phyloP scores from a whole-genome alignment of 1,284 basidiomycete species.

The Ceratobasidium sp. region DNA sequence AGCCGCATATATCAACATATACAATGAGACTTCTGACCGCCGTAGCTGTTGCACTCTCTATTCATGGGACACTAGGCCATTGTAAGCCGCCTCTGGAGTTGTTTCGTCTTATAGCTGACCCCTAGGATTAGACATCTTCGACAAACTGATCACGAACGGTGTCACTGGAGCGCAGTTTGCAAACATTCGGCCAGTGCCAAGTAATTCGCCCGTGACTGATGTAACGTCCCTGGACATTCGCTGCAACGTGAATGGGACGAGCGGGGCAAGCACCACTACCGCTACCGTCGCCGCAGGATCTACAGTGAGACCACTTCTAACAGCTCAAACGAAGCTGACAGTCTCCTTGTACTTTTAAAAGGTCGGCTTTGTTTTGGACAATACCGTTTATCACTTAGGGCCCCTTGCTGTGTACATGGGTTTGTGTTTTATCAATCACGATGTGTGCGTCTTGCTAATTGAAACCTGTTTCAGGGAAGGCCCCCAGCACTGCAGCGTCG shows the following conservation, averaged over 20 bases:
- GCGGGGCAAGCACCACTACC: slow-evolving; percentile 58
- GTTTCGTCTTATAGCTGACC: neutral
- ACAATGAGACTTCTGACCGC: slow-evolving; percentile 14
- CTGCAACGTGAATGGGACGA: slow-evolving; percentile 61
- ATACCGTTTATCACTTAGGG: slow-evolving; percentile 63
- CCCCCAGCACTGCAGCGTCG: slow-evolving; percentile 58
- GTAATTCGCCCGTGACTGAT: slow-evolving; percentile 65
- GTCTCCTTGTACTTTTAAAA: slow-evolving; percentile 60
- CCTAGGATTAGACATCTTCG: slow-evolving; percentile 23
- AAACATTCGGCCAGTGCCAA: slow-evolving; percentile 60
- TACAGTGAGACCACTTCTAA: slow-evolving; percentile 39
- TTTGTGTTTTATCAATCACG: neutral
- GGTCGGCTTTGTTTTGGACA: slow-evolving; percentile 50
- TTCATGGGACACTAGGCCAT: neutral
- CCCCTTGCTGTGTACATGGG: slow-evolving; percentile 60
- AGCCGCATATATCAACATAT: neutral
- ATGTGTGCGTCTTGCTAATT: slow-evolving; percentile 9
- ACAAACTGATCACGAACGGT: slow-evolving; percentile 56
- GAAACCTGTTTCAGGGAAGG: slow-evolving; percentile 54
- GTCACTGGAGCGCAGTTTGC: slow-evolving; percentile 55
- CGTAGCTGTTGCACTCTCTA: neutral
- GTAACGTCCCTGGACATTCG: slow-evolving; percentile 61
- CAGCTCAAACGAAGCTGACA: slow-evolving; percentile 55
- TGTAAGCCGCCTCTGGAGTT: neutral
- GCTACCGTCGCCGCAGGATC: slow-evolving; percentile 59